Conservation (phyloP, 2,329 filamentous ascomycete genomes). For the Dactylellina sp. region DNA sequence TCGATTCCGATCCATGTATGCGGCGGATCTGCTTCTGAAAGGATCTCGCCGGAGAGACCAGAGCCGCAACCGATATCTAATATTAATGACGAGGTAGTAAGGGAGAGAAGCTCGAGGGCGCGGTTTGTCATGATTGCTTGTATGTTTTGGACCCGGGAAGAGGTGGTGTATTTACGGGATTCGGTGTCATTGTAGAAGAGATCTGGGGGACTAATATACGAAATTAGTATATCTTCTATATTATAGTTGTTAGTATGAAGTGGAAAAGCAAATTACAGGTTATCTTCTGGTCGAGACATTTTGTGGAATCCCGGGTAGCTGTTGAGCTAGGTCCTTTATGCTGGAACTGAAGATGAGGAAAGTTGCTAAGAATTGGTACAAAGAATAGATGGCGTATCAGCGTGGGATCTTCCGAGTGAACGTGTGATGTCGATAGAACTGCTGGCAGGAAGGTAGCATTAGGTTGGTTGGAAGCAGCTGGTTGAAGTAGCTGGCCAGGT, state of each 20-base stretch:
- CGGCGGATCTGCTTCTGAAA: slow-evolving; percentile 74
- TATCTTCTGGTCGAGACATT: slow-evolving; percentile 98
- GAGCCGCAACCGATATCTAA: slow-evolving; percentile 97
- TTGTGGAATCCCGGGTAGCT: slow-evolving; percentile 63
- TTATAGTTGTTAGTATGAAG: slow-evolving; percentile 23
- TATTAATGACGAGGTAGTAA: slow-evolving; percentile 82
- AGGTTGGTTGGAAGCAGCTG: slow-evolving; percentile 18
- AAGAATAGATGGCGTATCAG: slow-evolving; percentile 10
- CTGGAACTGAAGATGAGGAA: background rate
- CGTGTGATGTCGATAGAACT: slow-evolving; percentile 32
- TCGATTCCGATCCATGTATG: slow-evolving; percentile 99
- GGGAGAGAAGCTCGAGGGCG: slow-evolving; percentile 88
- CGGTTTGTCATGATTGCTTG: slow-evolving; percentile 94
- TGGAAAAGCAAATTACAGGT: slow-evolving; percentile 72
- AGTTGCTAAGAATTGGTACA: slow-evolving; percentile 5
- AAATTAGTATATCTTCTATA: slow-evolving; percentile 50
- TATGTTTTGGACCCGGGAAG: slow-evolving; percentile 93
- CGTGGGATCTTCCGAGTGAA: slow-evolving; percentile 53
- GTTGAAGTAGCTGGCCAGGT: slow-evolving; percentile 20
- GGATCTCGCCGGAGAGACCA: slow-evolving; percentile 91
- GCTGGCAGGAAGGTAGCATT: slow-evolving; percentile 36
- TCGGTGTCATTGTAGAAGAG: slow-evolving; percentile 97
- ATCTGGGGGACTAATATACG: slow-evolving; percentile 79
- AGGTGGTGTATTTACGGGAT: slow-evolving; percentile 97
- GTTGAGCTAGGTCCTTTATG: slow-evolving; percentile 35